phyloP scores from a whole-genome alignment of 139 green algal species.

The Eudorina sp. region DNA sequence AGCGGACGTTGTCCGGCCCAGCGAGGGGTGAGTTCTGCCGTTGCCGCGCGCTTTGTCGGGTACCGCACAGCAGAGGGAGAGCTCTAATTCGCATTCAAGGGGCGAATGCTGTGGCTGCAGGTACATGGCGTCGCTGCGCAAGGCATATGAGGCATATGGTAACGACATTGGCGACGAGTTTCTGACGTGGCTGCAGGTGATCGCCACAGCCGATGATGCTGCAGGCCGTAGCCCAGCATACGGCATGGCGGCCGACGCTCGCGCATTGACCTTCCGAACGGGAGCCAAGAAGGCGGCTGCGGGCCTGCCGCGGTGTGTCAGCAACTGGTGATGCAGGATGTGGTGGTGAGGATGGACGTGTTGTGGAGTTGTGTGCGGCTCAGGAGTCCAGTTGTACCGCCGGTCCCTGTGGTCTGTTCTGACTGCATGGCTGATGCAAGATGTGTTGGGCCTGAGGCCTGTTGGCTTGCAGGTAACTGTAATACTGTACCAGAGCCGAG shows the following conservation, averaged over 20 bases:
- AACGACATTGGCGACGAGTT: background rate
- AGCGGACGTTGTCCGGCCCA: background rate
- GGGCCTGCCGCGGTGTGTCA: background rate
- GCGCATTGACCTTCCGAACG: background rate
- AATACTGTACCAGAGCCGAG: no score
- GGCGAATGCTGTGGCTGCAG: background rate
- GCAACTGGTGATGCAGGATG: background rate
- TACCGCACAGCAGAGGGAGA: no score
- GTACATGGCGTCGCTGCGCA: background rate
- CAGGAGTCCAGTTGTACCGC: no score
- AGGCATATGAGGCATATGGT: background rate
- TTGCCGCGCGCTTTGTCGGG: no score
- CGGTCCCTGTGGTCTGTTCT: no score
- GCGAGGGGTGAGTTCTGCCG: background rate
- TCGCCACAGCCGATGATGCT: background rate
- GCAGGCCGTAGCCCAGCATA: background rate
- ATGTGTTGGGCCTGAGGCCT: no score
- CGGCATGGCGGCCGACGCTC: background rate
- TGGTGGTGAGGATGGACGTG: background rate
- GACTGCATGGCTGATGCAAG: no score
- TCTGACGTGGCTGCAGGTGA: background rate
- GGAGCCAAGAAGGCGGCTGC: background rate
- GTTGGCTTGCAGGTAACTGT: no score
- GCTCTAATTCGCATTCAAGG: no score
- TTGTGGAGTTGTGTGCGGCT: no score